A percentile compares a stretch with the other conserved stretches of the same genome.
Conservation (phyloP, 225 moss, liverwort and hornwort genomes). For the Lunularia cruciata region DNA sequence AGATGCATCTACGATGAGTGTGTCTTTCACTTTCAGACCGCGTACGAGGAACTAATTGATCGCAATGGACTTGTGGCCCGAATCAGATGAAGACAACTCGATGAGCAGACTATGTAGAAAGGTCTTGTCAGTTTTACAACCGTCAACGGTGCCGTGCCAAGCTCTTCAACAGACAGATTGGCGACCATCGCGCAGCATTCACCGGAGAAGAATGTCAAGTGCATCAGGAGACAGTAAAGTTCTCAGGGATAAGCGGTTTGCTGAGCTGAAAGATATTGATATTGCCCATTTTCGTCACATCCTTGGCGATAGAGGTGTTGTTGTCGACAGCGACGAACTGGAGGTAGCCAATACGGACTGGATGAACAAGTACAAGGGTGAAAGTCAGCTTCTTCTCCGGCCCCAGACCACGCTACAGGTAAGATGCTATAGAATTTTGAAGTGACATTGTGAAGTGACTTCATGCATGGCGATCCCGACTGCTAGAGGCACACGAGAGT, state of each 20-base stretch:
- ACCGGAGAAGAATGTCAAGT: constrained; percentile 41
- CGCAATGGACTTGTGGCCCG: not conserved
- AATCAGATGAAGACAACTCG: constrained; percentile 6
- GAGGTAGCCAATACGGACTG: constrained; percentile 88
- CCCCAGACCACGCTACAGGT: constrained; percentile 79
- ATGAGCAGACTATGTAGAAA: not conserved
- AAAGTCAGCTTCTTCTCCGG: constrained; percentile 82
- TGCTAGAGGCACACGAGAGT: not conserved
- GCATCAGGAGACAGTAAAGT: constrained; percentile 31
- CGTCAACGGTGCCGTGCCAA: not conserved
- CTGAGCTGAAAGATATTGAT: constrained; percentile 62
- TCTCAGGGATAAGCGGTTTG: constrained; percentile 52
- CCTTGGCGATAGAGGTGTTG: constrained; percentile 70
- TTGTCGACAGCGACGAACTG: constrained; percentile 69
- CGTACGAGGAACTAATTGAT: not conserved
- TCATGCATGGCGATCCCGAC: not conserved
- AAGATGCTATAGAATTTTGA: not conserved
- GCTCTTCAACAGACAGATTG: not conserved
- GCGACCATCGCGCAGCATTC: not conserved
- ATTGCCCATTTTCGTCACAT: constrained; percentile 53
- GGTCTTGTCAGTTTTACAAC: not conserved
- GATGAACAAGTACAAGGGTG: constrained; percentile 90
- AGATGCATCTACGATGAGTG: not conserved
- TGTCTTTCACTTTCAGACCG: not conserved
- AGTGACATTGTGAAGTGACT: too few species aligned